Percentiles rank a stretch among this genome's conserved stretches.
phyloP scores from a whole-genome alignment of 2,329 filamentous ascomycete genomes.

The Aspergillus intermedius region DNA sequence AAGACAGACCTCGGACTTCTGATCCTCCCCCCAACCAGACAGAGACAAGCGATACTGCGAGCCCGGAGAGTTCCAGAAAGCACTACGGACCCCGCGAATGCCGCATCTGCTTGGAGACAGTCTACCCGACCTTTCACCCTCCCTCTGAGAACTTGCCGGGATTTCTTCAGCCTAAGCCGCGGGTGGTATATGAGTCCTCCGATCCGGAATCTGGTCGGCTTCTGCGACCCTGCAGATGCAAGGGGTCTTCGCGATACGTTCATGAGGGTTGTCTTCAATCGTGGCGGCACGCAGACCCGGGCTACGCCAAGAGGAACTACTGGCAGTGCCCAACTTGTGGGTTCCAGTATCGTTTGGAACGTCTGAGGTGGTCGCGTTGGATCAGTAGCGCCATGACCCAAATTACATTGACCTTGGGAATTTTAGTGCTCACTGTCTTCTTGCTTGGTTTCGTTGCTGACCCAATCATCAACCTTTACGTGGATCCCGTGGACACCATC shows the following conservation, averaged over 20 bases:
- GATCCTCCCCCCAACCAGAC: conserved; percentile 8
- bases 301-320: conserved; percentile 60
- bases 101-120: conserved; percentile 78
- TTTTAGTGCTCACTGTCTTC: conserved; percentile 69
- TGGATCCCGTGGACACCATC: conserved; percentile 66
- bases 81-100: conserved; percentile 70
- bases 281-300: conserved; percentile 71
- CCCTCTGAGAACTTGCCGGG: conserved; percentile 49
- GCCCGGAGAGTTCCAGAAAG: conserved; percentile 25
- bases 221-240: conserved; percentile 86
- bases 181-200: conserved; percentile 65
- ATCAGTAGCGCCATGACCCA: conserved; percentile 63
- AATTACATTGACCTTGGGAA: conserved; percentile 61
- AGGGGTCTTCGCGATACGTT: conserved; percentile 86
- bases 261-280: conserved; percentile 82
- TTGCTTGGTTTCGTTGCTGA: conserved; percentile 85
- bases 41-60: conserved; percentile 7
- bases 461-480: conserved; percentile 81
- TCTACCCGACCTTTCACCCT: conserved; percentile 55
- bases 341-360: conserved; percentile 72
- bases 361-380: conserved; percentile 67
- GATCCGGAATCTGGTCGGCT: conserved; percentile 69
- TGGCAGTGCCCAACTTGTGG: conserved; percentile 85
- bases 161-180: conserved; percentile 51
- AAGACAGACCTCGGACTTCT: conserved; percentile 5